Evolutionary conservation across 2,329 filamentous ascomycete genomes (phyloP).

Genomic region (Neocucurbitaria cava): DNA sequence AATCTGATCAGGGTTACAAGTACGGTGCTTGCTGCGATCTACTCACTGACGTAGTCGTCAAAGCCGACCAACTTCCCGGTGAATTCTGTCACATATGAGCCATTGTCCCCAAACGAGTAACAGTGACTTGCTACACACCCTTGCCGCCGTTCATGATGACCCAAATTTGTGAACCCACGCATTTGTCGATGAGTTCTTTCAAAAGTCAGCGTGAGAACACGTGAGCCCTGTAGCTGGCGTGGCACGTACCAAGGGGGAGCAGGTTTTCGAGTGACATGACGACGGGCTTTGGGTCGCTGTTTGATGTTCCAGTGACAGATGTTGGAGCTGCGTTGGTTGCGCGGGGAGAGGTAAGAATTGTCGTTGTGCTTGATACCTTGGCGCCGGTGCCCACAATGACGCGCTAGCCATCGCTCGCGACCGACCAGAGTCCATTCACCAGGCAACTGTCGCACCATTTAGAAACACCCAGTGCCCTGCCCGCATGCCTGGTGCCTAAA

Average conservation of each 20-base stretch:
- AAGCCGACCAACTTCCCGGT: constrained; percentile 93
- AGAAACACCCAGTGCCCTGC: constrained; percentile 7
- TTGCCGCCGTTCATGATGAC: constrained; percentile 99
- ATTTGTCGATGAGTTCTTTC: constrained; percentile 97
- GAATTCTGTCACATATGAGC: constrained; percentile 71
- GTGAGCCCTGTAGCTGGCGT: background rate
- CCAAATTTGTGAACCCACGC: constrained; percentile 96
- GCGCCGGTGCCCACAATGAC: constrained; percentile 15
- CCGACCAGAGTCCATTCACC: constrained; percentile 16
- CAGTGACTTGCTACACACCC: constrained; percentile 61
- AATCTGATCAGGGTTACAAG: constrained; percentile 7
- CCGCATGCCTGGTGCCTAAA: constrained; percentile 36
- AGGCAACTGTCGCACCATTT: constrained; percentile 27
- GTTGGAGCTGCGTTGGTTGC: constrained; percentile 9
- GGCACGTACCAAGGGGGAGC: constrained; percentile 42
- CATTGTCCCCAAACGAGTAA: background rate
- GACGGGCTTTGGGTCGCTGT: background rate
- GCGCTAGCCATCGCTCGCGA: constrained; percentile 24
- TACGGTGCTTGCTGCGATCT: background rate
- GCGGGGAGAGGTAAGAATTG: constrained; percentile 11
- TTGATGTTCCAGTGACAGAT: background rate
- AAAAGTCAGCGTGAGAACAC: constrained; percentile 22
- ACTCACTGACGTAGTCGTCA: constrained; percentile 99
- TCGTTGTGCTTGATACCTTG: constrained; percentile 29
- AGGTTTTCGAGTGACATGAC: constrained; percentile 40